These are phyloP conservation scores for Tillandsia fasciculata DNA, from an alignment of 176 grass and related monocot genomes.

Conservation along the genomic window DNA sequence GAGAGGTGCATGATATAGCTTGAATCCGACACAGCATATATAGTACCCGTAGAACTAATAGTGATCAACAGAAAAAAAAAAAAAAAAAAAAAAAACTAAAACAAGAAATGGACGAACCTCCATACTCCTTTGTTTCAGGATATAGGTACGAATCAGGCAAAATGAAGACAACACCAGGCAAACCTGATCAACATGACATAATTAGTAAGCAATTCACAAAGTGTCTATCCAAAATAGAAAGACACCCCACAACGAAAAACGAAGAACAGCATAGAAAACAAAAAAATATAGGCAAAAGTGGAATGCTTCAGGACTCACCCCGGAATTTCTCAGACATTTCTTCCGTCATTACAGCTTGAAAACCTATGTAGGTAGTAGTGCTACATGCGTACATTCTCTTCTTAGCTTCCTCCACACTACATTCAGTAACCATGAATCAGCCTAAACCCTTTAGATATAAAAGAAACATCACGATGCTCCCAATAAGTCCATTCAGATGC, in stretches of 20 bases:
- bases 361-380: constrained; percentile 83
- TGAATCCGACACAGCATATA: neutral
- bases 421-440: constrained; percentile 8
- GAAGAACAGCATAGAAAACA: constrained; percentile 2
- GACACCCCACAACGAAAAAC: neutral
- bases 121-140: constrained; percentile 89
- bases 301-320: constrained; percentile 24
- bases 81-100: neutral
- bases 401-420: constrained; percentile 84
- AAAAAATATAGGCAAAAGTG: neutral
- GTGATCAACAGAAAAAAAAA: neutral
- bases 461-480: neutral
- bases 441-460: neutral
- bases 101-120: constrained; percentile 47
- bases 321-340: constrained; percentile 94
- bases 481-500: too few relatives aligned
- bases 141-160: constrained; percentile 90
- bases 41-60: neutral
- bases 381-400: constrained; percentile 84
- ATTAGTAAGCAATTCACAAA: constrained; percentile 8
- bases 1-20: neutral
- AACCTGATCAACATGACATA: constrained; percentile 42
- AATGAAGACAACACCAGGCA: constrained; percentile 94
- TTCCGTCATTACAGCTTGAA: constrained; percentile 85
- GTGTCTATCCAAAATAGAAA: neutral